Base-by-base conservation (phyloP, 257 asterid genomes). In the Striga asiatica region DNA sequence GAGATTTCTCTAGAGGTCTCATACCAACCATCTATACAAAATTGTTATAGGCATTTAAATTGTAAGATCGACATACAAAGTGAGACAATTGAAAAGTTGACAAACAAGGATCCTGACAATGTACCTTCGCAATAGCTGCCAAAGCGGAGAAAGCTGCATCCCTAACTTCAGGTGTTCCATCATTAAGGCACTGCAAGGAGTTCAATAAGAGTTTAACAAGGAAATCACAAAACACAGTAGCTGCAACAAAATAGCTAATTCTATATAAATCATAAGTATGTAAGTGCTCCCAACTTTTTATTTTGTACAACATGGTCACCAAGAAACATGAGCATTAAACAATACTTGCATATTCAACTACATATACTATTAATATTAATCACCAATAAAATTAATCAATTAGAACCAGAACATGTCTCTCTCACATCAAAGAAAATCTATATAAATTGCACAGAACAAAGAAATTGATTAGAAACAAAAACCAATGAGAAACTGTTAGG, bases 101-200 rank as follows among this genome's bases (percentile, higher is more conserved):
- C 47, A 61, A 61, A 56, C 8, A 1, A 28, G 38, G 57, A 70
- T 41, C 12, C 8, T 25, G 23, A 39, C 48, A 64, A 27, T 50
- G 12, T 72, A 92, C 99, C 99, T 84, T 84, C 56, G 99, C 97
- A 58, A 84, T 58, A 65, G 99, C 93, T 23, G 99, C 83, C 88
- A 92, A 76, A 54, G 88, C 94, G 4, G 95, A 84, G 72, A 92
- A 92, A 34, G 99, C 95, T 41, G 99, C 97, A 82, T 92, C 99
- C 74, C 99, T 81, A 65, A 92, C 99, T 1, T 92, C 99, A 56
- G 99, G 99, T 32, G 99, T 92, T 66, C 99, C 99, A 66, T 92
- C 99, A 75, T 92, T 88, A 42, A 92, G 88, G 71, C 82, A 76
- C 99, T 92, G 79, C 66, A 75, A 12, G 41, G 10, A 25, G 38